Base-by-base conservation (phyloP, 2,329 filamentous ascomycete genomes). In the Sarocladiaceae sp. region DNA sequence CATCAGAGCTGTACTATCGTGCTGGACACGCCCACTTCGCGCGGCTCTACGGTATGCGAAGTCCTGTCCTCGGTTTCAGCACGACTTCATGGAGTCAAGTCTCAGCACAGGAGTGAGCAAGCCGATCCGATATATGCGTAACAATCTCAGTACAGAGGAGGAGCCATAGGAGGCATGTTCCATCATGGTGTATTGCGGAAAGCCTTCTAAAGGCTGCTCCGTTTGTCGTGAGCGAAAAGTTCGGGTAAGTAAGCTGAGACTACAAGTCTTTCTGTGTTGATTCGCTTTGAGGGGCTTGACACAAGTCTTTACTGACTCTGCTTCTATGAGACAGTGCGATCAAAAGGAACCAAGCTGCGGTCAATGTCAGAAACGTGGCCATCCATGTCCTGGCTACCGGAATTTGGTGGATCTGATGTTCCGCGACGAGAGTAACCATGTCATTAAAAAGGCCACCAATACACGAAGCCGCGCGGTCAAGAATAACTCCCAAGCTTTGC, bases 391-490 rank as follows among this genome's bases (percentile, higher is more conserved):
- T 28, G 79, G 79, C 52, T 82, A 82, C 58, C 69, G 78, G 39
- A 77, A 78, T 55, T 67, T 76, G 47, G 72, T 79, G 36, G 78
- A 82, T 56, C 70, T 82, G 55, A 79, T 82, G 70, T 82, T 82
- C 57, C 73, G 78, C 37, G 76, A 82, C 58, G 76, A 82, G 61
- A 82, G 75, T 56, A 72, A 71, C 28, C 76, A 78, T 60, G 78
- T 82, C 52, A 78, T 77, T 57, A 73, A 74, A 58, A 80, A 78
- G 64, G 75, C 74, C 42, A 71, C 69, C 50, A 70, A 62, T 23
- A 57, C 61, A 18, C 62, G 62, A 50, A 60, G 58, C 29, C 55
- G 46, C 7, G 46, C 28, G 4, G 5, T n/a, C 20, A 26, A 29
- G 25, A 12, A 12, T n/a, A 29, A 11, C 12, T 28, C 12, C 10